Conservation (phyloP, 208 protist species). For the Crithidia expoeki region DNA sequence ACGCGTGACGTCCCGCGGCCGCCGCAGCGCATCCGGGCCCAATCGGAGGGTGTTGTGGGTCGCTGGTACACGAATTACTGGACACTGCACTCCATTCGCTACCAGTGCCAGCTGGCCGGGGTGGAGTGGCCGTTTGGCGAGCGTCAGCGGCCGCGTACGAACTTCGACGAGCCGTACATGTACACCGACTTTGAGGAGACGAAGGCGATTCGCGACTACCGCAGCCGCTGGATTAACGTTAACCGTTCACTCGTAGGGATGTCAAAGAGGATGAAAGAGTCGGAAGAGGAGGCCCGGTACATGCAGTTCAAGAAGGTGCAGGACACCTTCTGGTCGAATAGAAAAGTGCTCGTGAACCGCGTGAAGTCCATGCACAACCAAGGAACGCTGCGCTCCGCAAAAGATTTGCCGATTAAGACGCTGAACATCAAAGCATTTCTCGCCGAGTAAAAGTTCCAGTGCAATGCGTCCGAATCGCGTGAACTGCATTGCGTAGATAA, state of each 20-base stretch:
- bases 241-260: conserved; percentile 91
- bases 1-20: conserved; percentile 83
- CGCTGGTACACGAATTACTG: conserved; percentile 94
- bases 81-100: conserved; percentile 89
- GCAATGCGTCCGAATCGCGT: too few relatives aligned
- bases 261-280: conserved; percentile 86
- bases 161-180: conserved; percentile 91
- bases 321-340: conserved; percentile 91
- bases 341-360: conserved; percentile 90
- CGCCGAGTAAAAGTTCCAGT: conserved; percentile 35
- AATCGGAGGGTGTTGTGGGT: conserved; percentile 88
- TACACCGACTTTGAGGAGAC: conserved; percentile 92
- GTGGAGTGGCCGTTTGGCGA: conserved; percentile 85
- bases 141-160: conserved; percentile 74
- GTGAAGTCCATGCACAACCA: conserved; percentile 92
- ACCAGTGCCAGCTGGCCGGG: conserved; percentile 82
- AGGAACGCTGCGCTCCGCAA: conserved; percentile 68
- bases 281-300: conserved; percentile 89
- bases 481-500: too few relatives aligned
- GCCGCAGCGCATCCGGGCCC: conserved; percentile 83
- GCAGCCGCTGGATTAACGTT: conserved; percentile 92
- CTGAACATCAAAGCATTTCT: conserved; percentile 90
- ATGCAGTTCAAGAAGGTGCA: conserved; percentile 85
- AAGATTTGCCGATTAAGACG: conserved; percentile 86
- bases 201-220: conserved; percentile 88